phyloP scores from a whole-genome alignment of 2,329 filamentous ascomycete genomes.

The Nigrospora oryzae region DNA sequence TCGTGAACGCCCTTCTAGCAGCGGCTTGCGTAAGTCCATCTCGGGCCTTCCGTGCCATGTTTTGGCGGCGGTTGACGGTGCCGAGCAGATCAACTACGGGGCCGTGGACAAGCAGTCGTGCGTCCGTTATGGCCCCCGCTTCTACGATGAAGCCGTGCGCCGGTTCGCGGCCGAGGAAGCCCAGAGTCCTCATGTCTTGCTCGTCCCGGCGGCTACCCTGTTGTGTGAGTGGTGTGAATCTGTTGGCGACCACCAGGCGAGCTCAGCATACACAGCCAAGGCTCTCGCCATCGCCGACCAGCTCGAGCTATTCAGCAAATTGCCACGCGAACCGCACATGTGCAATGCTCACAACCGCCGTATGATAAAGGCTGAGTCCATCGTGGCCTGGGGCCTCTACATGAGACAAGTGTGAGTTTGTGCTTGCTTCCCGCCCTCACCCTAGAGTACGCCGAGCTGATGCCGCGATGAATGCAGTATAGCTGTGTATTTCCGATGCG shows the following conservation, averaged over 20 bases:
- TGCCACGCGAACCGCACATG: neutral
- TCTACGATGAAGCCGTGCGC: neutral
- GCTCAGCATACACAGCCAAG: neutral
- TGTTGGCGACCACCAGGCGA: neutral
- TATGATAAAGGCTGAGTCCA: neutral
- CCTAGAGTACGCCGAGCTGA: neutral
- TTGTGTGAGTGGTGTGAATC: constrained; percentile 2
- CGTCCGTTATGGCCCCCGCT: neutral
- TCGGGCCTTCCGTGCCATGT: too few relatives aligned
- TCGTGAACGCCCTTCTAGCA: constrained; percentile 1
- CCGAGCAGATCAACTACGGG: neutral
- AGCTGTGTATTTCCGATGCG: neutral
- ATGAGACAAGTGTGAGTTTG: constrained; percentile 1
- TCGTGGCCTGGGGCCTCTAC: constrained; percentile 2
- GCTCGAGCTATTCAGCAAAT: neutral
- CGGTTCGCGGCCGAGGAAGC: neutral
- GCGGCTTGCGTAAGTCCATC: neutral
- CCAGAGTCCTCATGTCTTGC: neutral
- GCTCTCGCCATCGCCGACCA: neutral
- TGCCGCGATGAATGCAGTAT: neutral
- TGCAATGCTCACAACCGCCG: neutral
- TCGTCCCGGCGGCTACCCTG: neutral
- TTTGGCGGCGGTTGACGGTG: neutral
- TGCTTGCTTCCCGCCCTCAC: neutral
- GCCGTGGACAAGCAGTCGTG: neutral